These are phyloP conservation scores for Lodderomyces theae DNA, from an alignment of 1,139 yeast genomes.

Conservation along the genomic window DNA sequence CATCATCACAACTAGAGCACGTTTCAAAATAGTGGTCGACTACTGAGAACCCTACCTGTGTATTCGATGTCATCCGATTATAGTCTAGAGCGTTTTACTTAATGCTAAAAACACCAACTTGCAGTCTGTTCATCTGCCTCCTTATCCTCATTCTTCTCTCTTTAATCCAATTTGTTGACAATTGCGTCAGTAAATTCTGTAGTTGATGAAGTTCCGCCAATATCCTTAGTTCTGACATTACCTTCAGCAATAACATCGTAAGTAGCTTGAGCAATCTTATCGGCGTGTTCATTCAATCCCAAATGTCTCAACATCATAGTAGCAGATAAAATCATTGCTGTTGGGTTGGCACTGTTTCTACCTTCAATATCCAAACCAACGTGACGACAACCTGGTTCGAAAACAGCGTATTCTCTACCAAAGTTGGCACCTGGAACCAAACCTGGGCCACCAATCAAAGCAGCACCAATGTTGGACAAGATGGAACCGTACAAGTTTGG, in stretches of 20 bases:
- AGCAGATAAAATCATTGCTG: slow-evolving; percentile 92
- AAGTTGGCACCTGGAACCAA: slow-evolving; percentile 97
- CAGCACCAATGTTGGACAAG: slow-evolving; percentile 97
- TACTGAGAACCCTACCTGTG: not conserved
- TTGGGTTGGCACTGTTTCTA: slow-evolving; percentile 94
- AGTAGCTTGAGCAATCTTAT: slow-evolving; percentile 83
- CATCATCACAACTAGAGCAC: too few species aligned
- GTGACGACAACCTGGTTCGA: slow-evolving; percentile 99
- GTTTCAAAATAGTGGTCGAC: too few species aligned
- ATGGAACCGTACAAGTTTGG: slow-evolving; percentile 98
- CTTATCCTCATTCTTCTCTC: not conserved
- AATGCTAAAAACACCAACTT: too few species aligned
- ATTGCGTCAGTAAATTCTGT: slow-evolving; percentile 91
- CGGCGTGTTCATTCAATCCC: slow-evolving; percentile 82
- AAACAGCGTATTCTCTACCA: slow-evolving; percentile 96
- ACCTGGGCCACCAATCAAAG: slow-evolving; percentile 98
- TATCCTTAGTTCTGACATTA: slow-evolving; percentile 73
- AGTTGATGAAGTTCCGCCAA: slow-evolving; percentile 87
- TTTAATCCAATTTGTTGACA: slow-evolving; percentile 51
- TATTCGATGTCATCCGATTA: not conserved
- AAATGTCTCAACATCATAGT: slow-evolving; percentile 92
- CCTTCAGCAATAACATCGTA: slow-evolving; percentile 89
- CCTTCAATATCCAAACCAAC: slow-evolving; percentile 97
- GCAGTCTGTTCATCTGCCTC: not conserved
- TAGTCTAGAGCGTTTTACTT: not conserved